Conservation (phyloP, 148 eudicot genomes). For the Camellia lanceoleosa region DNA sequence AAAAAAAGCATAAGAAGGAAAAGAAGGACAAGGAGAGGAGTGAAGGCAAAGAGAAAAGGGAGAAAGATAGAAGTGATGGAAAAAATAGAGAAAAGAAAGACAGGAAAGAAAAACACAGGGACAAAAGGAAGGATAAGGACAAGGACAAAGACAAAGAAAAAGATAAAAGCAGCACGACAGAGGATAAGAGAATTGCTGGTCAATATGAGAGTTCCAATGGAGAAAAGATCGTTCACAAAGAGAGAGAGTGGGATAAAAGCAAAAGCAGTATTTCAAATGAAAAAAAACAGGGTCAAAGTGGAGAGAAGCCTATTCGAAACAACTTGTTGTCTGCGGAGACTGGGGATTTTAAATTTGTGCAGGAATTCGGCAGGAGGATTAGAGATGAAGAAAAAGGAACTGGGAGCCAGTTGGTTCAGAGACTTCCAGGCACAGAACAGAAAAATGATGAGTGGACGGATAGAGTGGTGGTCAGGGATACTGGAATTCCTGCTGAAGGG, state of each 20-base stretch:
- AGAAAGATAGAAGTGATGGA: constrained; percentile 56
- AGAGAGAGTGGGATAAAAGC: constrained; percentile 35
- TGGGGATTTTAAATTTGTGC: constrained; percentile 37
- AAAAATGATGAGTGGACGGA: constrained; percentile 33
- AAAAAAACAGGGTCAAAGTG: constrained; percentile 40
- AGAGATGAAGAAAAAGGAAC: constrained; percentile 50
- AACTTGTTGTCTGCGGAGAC: constrained; percentile 26
- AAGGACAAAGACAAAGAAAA: constrained; percentile 50
- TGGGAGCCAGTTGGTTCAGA: constrained; percentile 41
- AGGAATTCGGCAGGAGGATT: constrained; percentile 51
- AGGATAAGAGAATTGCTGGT: constrained; percentile 43
- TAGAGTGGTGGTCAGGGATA: constrained; percentile 25
- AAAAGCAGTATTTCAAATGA: constrained; percentile 31
- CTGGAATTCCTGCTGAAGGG: constrained; percentile 26
- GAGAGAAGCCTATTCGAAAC: constrained; percentile 32
- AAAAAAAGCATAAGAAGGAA: constrained; percentile 76
- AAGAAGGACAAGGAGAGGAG: constrained; percentile 56
- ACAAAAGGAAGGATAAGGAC: constrained; percentile 65
- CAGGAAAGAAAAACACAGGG: constrained; percentile 57
- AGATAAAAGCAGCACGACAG: constrained; percentile 41
- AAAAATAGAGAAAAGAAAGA: constrained; percentile 73
- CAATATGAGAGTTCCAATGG: constrained; percentile 33
- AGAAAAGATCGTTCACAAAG: constrained; percentile 38
- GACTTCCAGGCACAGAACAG: constrained; percentile 20
- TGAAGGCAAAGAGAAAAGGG: constrained; percentile 59